phyloP scores from a whole-genome alignment of 2,329 filamentous ascomycete species.

The Sclerotinia minor region DNA sequence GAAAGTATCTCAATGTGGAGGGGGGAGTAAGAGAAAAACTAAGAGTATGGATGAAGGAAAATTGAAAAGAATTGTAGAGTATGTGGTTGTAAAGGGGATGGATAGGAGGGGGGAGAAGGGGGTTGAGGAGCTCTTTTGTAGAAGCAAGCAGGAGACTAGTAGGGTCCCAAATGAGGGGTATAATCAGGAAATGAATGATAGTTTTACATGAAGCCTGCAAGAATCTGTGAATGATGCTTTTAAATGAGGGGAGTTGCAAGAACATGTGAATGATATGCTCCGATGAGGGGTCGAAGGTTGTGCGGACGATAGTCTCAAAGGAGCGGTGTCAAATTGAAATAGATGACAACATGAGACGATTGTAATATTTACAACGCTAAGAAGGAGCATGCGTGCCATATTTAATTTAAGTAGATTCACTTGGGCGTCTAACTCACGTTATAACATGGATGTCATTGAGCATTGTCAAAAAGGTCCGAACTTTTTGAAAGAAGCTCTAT shows the following conservation, averaged over 20 bases:
- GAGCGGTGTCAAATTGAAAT: neutral
- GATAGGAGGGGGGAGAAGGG: neutral
- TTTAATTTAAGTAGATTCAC: neutral
- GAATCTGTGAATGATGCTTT: neutral
- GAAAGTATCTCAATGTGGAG: neutral
- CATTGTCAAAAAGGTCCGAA: conserved; percentile 18
- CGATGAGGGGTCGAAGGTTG: neutral
- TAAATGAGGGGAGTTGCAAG: neutral
- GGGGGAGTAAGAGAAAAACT: neutral
- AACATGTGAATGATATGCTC: neutral
- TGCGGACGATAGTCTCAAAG: neutral
- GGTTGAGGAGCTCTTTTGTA: conserved; percentile 10
- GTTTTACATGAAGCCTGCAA: neutral
- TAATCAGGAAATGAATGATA: neutral
- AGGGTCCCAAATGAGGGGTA: conserved; percentile 8
- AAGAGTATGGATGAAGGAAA: neutral
- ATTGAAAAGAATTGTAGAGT: neutral
- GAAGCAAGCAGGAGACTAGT: neutral
- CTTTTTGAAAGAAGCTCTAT: neutral
- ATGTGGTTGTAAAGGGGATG: neutral
- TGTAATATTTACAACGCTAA: neutral
- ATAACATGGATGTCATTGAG: neutral
- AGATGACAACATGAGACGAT: neutral
- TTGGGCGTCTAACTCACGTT: neutral
- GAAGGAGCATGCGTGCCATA: neutral